Base-by-base conservation (phyloP, 2,329 filamentous ascomycete species). In the Tolypocladium capitatum region DNA sequence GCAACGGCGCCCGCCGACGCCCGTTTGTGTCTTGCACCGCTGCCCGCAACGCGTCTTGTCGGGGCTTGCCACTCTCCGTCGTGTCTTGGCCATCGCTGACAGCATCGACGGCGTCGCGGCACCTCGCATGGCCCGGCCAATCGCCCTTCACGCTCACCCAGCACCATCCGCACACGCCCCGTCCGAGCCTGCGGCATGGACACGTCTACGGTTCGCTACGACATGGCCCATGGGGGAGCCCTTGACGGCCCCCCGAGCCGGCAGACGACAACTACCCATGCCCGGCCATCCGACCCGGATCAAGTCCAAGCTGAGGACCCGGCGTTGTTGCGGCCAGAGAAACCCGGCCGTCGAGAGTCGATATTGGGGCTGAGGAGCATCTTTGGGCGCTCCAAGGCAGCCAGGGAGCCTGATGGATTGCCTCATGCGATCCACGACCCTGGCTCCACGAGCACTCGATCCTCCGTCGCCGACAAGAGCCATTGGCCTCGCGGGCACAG, bases 301-400 rank as follows among this genome's bases (percentile, higher is more conserved):
- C 31, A 21, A 24, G 20, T 21, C 20, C 18, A 42, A 20, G 30
- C 34, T 18, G 45, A 46, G 18, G 24, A 20, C 9, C 36, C 20
- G 7, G 28, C 24, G 14, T 18, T 27, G 16, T 28, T 41, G 16
- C 41, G 46, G 35, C 44, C 28, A 43, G 66, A 68, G 43, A 74
- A 68, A 53, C 54, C 68, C 24, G 59, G 57, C 47, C 70, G 65
- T 56, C 65, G 75, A 51, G 75, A 77, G 50, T 78, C 75, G 16
- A 72, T 67, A 49, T 56, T 78, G 45, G 74, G 71, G 4, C 58
- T 79, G 44, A 66, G 72, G 46, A 71, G 63, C 51, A 65, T 80
- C 9, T 79, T 80, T 53, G 64, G 68, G 36, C 68, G 72, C 50
- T 64, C 65, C 20, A 75, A 67, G 56, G 45, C 60, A 4, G 55